Conservation (phyloP, 2,329 filamentous ascomycete species). For the Onygenales sp. region DNA sequence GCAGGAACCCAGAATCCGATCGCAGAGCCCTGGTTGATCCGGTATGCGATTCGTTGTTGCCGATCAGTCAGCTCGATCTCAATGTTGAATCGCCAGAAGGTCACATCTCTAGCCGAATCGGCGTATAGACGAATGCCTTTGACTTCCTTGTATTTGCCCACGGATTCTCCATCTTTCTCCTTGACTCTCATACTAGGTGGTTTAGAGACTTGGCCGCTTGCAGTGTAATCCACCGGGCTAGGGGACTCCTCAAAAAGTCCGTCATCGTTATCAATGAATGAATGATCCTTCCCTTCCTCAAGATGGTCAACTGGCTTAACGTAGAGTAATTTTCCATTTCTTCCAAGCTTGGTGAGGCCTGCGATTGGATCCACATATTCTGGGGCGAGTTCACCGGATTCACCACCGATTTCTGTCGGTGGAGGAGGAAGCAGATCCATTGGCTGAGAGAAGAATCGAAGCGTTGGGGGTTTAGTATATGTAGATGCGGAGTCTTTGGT, state of each 20-base stretch:
- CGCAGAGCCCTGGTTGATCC: conserved; percentile 83
- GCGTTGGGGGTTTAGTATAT: conserved; percentile 65
- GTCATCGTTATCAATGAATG: conserved; percentile 65
- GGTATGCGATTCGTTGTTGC: conserved; percentile 85
- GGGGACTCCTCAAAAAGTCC: conserved; percentile 68
- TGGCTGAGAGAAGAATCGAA: conserved; percentile 80
- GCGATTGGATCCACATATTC: conserved; percentile 84
- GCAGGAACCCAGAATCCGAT: conserved; percentile 93
- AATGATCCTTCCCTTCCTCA: conserved; percentile 68
- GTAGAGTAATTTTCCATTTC: conserved; percentile 77
- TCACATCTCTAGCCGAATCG: conserved; percentile 75
- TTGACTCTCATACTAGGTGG: conserved; percentile 39
- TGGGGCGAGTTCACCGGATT: conserved; percentile 54
- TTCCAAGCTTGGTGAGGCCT: conserved; percentile 74
- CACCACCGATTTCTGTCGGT: conserved; percentile 56
- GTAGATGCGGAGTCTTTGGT: conserved; percentile 76
- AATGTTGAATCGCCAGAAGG: conserved; percentile 95
- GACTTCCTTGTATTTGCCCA: conserved; percentile 74
- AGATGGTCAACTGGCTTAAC: conserved; percentile 84
- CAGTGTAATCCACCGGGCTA: conserved; percentile 33
- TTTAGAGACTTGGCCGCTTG: conserved; percentile 28
- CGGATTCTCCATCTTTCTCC: conserved; percentile 62
- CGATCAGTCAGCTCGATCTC: conserved; percentile 73
- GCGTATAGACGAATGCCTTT: conserved; percentile 71
- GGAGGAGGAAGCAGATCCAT: conserved; percentile 74